A percentile compares a stretch with the other conserved stretches of the same genome.
Evolutionary conservation across 1,139 yeast species (phyloP).

Genomic region (Casaregolazyma suthepensis): DNA sequence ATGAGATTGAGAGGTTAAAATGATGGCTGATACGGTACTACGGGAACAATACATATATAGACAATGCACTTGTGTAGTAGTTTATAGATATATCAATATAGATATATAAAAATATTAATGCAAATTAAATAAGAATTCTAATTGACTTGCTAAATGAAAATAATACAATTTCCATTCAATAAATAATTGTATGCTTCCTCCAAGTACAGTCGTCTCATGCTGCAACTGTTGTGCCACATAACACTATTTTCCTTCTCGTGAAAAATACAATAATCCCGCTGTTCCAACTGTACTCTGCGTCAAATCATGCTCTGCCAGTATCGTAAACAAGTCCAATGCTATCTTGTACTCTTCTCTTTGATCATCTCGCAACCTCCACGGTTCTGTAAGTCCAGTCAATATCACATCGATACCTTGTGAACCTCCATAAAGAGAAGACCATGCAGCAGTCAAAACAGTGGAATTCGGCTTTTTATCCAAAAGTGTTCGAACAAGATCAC

Average conservation of each 20-base stretch:
- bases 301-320: constrained; percentile 10
- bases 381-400: constrained; percentile 3
- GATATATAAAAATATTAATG: too few species aligned
- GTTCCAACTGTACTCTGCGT: constrained; percentile 4
- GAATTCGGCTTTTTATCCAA: background rate
- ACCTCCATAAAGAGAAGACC: constrained; percentile 5
- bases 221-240: too few species aligned
- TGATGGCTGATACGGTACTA: background rate
- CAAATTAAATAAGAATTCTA: too few species aligned
- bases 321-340: constrained; percentile 9
- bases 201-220: too few species aligned
- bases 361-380: constrained; percentile 3
- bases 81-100: too few species aligned
- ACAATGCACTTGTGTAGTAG: background rate
- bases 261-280: constrained; percentile 8
- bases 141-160: too few species aligned
- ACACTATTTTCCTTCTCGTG: background rate
- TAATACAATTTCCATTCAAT: too few species aligned
- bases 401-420: constrained; percentile 3
- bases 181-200: too few species aligned
- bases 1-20: too few species aligned
- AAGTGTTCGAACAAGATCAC: background rate
- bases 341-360: constrained; percentile 1
- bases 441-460: background rate
- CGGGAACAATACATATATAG: too few species aligned